A percentile compares a stretch with the other conserved stretches of the same genome.
These are phyloP conservation scores for Monosporascus sp. DNA, from an alignment of 2,329 filamentous ascomycete species.

Conservation along the genomic window DNA sequence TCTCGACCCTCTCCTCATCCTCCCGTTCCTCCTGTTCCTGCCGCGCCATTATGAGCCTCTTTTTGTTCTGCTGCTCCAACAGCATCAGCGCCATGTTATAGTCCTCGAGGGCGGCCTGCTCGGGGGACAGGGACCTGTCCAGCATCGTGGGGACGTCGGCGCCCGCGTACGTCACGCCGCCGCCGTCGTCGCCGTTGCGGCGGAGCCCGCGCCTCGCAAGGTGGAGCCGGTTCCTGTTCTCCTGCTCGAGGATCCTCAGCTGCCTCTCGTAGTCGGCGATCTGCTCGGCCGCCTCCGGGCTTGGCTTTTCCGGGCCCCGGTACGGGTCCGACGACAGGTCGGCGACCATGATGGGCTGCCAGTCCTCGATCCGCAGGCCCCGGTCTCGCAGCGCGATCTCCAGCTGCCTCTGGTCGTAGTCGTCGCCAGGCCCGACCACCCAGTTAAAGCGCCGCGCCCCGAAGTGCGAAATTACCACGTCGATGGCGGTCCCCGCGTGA, in stretches of 20 bases:
- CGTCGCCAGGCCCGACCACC: constrained; percentile 11
- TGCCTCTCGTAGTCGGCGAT: constrained; percentile 60
- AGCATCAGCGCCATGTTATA: neutral
- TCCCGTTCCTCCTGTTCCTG: neutral
- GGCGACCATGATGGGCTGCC: constrained; percentile 7
- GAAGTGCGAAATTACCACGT: constrained; percentile 7
- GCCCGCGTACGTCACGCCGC: too few relatives aligned
- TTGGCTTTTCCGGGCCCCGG: neutral
- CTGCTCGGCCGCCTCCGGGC: neutral
- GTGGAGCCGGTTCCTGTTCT: constrained; percentile 52
- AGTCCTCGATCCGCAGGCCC: constrained; percentile 7
- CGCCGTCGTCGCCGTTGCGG: too few relatives aligned
- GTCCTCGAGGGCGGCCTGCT: neutral
- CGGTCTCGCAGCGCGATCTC: constrained; percentile 8
- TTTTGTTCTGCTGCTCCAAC: neutral
- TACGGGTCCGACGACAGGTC: constrained; percentile 2
- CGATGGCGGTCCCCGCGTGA: constrained; percentile 3
- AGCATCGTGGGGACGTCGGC: too few relatives aligned
- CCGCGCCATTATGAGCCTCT: neutral
- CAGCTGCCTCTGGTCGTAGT: constrained; percentile 3
- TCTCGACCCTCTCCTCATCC: neutral
- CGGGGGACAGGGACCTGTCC: too few relatives aligned
- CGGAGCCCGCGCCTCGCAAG: too few relatives aligned
- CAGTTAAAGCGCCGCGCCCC: constrained; percentile 8
- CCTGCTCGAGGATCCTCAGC: constrained; percentile 55